phyloP scores from a whole-genome alignment of 805 yeast genomes.

The Diddensiella transvaalensis region DNA sequence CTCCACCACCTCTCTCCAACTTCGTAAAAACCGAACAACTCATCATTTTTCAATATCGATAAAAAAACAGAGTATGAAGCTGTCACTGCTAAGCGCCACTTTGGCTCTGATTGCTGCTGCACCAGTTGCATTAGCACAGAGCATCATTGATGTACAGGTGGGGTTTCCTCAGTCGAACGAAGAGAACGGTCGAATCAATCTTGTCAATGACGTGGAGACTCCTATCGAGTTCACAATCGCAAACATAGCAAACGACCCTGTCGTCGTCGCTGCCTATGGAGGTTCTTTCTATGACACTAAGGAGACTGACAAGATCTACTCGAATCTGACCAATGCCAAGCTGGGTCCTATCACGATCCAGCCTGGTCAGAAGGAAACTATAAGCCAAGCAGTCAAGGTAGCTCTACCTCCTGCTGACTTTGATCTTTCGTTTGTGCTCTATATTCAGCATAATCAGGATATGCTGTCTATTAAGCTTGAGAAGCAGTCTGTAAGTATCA shows the following conservation, averaged over 20 bases:
- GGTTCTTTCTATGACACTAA: conserved; percentile 23
- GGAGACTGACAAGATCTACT: conserved; percentile 14
- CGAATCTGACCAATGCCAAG: conserved; percentile 59
- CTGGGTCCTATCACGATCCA: conserved; percentile 57
- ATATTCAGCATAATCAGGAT: conserved; percentile 22
- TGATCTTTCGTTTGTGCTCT: conserved; percentile 39
- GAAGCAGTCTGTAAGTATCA: conserved; percentile 41
- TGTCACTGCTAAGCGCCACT: neutral
- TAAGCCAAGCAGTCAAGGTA: conserved; percentile 59
- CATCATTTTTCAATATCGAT: neutral
- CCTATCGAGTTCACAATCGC: conserved; percentile 24
- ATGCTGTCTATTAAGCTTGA: conserved; percentile 22
- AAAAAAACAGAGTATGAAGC: conserved; percentile 3
- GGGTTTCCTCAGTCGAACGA: conserved; percentile 2
- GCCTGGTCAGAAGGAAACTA: conserved; percentile 46
- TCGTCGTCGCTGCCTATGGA: conserved; percentile 24
- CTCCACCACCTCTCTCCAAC: too few species aligned
- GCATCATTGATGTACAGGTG: conserved; percentile 3
- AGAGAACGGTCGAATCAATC: conserved; percentile 2
- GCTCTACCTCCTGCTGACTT: conserved; percentile 56
- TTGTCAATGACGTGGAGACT: conserved; percentile 27
- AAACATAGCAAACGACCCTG: conserved; percentile 27
- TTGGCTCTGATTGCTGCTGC: conserved; percentile 8
- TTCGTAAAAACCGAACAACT: neutral
- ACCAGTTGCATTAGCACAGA: conserved; percentile 11